phyloP scores from a whole-genome alignment of 1,139 yeast genomes.

The Lodderomyces orthopsilosis region DNA sequence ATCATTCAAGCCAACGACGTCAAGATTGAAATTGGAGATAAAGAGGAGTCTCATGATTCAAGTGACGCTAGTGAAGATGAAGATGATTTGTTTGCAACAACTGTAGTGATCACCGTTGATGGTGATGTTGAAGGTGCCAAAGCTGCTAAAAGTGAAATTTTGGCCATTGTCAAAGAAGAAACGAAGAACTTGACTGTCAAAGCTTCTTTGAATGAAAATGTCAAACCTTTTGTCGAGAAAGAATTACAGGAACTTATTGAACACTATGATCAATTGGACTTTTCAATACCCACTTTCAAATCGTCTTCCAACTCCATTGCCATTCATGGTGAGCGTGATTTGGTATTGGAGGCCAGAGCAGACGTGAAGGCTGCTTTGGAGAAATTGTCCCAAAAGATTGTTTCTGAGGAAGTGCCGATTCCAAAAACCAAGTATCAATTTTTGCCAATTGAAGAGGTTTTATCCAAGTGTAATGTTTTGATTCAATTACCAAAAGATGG shows the following conservation, averaged over 20 bases:
- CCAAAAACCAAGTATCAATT: conserved; percentile 45
- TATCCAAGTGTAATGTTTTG: conserved; percentile 56
- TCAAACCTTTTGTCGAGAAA: conserved; percentile 52
- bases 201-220: conserved; percentile 42
- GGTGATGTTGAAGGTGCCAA: conserved; percentile 87
- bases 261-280: conserved; percentile 27
- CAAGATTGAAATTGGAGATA: conserved; percentile 65
- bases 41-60: conserved; percentile 20
- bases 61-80: conserved; percentile 22
- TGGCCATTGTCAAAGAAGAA: conserved; percentile 73
- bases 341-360: conserved; percentile 48
- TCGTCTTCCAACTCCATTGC: conserved; percentile 28
- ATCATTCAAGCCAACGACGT: conserved; percentile 71
- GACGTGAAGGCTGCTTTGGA: conserved; percentile 48
- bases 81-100: conserved; percentile 53
- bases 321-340: conserved; percentile 65
- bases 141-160: conserved; percentile 67
- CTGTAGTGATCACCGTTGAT: conserved; percentile 61
- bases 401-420: conserved; percentile 39
- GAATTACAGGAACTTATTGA: conserved; percentile 22
- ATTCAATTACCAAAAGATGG: conserved; percentile 55
- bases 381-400: conserved; percentile 37
- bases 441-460: conserved; percentile 44
- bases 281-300: conserved; percentile 32
- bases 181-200: conserved; percentile 56